Base-by-base conservation (phyloP, 768 basidiomycete genomes). In the Chiua virens region DNA sequence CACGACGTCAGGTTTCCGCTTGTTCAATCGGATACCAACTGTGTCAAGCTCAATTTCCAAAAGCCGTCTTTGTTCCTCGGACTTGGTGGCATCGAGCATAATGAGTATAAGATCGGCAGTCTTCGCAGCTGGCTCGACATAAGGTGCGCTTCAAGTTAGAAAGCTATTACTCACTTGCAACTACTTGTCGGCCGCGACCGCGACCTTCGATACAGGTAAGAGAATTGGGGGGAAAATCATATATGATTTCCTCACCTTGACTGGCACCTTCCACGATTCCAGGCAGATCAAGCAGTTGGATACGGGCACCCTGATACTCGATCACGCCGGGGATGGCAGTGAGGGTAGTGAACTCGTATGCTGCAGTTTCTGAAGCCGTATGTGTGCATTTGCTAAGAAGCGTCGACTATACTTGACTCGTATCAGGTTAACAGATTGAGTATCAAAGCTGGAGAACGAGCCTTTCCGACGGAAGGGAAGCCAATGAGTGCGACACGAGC, bases 271-370 rank as follows among this genome's bases (percentile, higher is more conserved):
- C 92, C 8, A 98, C 92, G 58, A 98, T 98, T 70, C 95, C 95
- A 3, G 95, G 95, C 28, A 98, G 74, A 81, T 98, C 95, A 15
- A 98, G 80, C 39, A 98, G 79, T 66, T 99, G 97, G 50, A 98
- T 94, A 38, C 92, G 80, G 3, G 87, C 86, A 25, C 97, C 97
- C 68, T 96, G 86, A 67, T 98, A 90, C 63, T 98, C 95, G 17
- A 98, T 83, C 4, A 98, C 97, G 43, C 97, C 97, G 32, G 97
- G 96, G 54, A 99, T 98, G 10, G 97, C 96, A 10, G 89, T 91
- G 28, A 96, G 79, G 4, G 92, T 96, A 3, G 94, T 97, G 71
- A 97, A 98, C 67, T 98, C 95, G 64, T 97, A 98, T 11, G 92
- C 90, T 14, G 95, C 97, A 0, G 89, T 74, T 62, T 88, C 88